Evolutionary conservation across 805 yeast species (phyloP).

Genomic region (Naumovozyma dairenensis): DNA sequence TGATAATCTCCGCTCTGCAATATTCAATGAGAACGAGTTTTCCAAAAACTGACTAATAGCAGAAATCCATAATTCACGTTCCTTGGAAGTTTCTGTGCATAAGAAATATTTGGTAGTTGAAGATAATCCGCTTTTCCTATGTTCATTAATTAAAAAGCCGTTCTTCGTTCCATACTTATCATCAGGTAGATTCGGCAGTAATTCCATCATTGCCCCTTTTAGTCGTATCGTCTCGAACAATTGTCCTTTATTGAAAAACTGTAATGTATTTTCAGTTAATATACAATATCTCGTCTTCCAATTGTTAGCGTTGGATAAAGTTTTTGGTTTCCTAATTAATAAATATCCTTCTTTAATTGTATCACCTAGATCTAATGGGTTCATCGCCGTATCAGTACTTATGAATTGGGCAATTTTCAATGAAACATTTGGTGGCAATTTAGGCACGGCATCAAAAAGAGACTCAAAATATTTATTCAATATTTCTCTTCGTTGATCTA

Average conservation of each 20-base stretch:
- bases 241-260: constrained; percentile 47
- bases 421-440: constrained; percentile 44
- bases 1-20: not conserved
- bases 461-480: constrained; percentile 52
- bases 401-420: constrained; percentile 52
- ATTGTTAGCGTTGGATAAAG: constrained; percentile 42
- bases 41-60: constrained; percentile 31
- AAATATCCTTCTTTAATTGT: constrained; percentile 55
- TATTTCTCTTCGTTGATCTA: constrained; percentile 48
- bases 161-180: constrained; percentile 30
- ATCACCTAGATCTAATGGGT: constrained; percentile 41
- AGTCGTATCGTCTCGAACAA: constrained; percentile 36
- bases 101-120: constrained; percentile 46
- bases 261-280: constrained; percentile 48
- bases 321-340: constrained; percentile 46
- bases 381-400: constrained; percentile 59
- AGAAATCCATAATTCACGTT: constrained; percentile 65
- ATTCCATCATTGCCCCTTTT: constrained; percentile 31
- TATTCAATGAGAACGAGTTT: constrained; percentile 3
- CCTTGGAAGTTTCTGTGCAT: constrained; percentile 72
- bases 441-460: constrained; percentile 43
- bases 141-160: constrained; percentile 32
- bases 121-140: constrained; percentile 31
- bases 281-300: constrained; percentile 70
- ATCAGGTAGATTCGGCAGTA: constrained; percentile 30